Conservation (phyloP, 2,329 filamentous ascomycete species). For the Phialophora expanda region DNA sequence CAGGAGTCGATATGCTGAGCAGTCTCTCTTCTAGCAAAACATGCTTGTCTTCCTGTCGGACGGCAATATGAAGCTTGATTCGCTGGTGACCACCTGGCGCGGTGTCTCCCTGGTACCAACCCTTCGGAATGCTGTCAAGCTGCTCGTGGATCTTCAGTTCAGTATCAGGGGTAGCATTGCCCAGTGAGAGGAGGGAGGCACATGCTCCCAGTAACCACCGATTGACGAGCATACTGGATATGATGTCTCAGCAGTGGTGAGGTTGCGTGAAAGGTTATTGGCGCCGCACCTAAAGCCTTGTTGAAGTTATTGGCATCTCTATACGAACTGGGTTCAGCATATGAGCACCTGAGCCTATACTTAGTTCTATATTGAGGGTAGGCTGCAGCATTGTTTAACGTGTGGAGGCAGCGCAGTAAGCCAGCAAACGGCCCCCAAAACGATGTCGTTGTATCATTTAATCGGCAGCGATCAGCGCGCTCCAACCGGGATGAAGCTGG, state of each 20-base stretch:
- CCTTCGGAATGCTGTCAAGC: not conserved
- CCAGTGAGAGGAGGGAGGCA: not conserved
- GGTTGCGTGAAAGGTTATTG: not conserved
- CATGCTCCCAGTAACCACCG: not conserved
- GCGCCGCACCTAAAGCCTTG: not conserved
- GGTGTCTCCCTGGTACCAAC: constrained; percentile 1
- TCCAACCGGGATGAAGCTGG: too few species aligned
- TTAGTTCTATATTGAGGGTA: not conserved
- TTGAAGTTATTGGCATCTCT: not conserved
- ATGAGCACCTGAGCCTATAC: not conserved
- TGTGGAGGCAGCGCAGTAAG: not conserved
- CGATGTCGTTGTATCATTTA: not conserved
- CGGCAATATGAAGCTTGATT: constrained; percentile 12
- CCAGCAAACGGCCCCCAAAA: too few species aligned
- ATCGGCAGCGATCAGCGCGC: too few species aligned
- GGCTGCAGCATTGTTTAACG: not conserved
- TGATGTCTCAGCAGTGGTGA: not conserved
- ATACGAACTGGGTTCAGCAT: too few species aligned
- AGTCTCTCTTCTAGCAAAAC: constrained; percentile 61
- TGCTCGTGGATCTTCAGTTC: constrained; percentile 1
- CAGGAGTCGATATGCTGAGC: constrained; percentile 66
- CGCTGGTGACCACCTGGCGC: not conserved
- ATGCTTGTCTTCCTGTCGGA: constrained; percentile 38
- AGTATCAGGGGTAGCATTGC: not conserved
- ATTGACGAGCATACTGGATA: not conserved